Conservation (phyloP, 495 filamentous ascomycete species). For the Penicillium daleae region DNA sequence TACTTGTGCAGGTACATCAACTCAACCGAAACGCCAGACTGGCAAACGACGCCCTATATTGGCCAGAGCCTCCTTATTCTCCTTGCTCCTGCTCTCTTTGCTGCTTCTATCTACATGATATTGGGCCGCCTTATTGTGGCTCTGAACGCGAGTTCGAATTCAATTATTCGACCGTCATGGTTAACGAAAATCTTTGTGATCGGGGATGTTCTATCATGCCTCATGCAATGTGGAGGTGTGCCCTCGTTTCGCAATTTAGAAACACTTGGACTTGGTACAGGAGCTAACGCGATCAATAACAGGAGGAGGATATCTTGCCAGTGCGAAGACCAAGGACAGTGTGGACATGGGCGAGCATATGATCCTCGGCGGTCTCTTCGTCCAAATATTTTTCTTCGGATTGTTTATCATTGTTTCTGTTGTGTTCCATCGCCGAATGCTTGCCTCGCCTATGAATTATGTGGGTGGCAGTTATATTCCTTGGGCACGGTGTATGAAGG, state of each 20-base stretch:
- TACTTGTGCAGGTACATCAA: constrained; percentile 32
- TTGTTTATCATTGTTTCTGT: constrained; percentile 45
- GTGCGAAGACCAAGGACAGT: constrained; percentile 25
- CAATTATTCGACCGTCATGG: constrained; percentile 22
- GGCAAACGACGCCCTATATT: constrained; percentile 38
- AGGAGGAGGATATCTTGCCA: constrained; percentile 33
- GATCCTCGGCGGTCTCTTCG: constrained; percentile 47
- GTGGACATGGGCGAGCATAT: constrained; percentile 46
- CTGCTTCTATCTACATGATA: constrained; percentile 60
- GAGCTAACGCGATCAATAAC: not conserved
- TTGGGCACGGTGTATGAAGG: constrained; percentile 53
- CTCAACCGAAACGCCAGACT: constrained; percentile 22
- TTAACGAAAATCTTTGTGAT: constrained; percentile 35
- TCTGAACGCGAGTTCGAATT: constrained; percentile 40
- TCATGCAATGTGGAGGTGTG: constrained; percentile 31
- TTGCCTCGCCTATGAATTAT: constrained; percentile 26
- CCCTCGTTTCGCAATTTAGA: too few species aligned
- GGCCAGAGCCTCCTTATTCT: constrained; percentile 48
- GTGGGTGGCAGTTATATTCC: constrained; percentile 18
- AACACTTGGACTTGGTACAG: not conserved
- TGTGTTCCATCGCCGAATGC: constrained; percentile 44
- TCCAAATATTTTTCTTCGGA: constrained; percentile 50
- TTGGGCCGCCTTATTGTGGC: constrained; percentile 50
- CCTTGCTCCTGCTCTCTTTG: constrained; percentile 50
- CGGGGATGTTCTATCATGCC: constrained; percentile 32